Conservation (phyloP, 345 rosid genomes). For the Abelmoschus esculentus region DNA sequence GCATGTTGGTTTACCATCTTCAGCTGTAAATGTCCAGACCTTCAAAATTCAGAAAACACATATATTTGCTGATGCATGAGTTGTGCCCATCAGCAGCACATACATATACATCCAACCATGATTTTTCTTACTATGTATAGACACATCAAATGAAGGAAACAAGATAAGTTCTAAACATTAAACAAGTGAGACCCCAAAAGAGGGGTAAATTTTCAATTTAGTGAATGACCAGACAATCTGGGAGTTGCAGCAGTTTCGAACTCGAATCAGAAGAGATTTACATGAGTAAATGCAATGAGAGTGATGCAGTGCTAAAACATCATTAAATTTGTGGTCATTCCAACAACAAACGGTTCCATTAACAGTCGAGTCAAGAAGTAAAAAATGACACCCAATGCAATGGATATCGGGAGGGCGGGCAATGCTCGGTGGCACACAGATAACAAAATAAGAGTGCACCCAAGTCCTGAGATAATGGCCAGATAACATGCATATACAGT, state of each 20-base stretch:
- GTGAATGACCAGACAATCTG: slow-evolving; percentile 3
- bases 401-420: slow-evolving; percentile 95
- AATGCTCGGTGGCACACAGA: slow-evolving; percentile 71
- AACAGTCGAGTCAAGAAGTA: slow-evolving; percentile 87
- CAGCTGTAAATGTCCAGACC: too few species aligned
- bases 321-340: slow-evolving; percentile 63
- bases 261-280: slow-evolving; percentile 1
- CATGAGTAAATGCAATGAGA: background rate
- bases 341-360: slow-evolving; percentile 92
- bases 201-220: background rate
- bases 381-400: slow-evolving; percentile 70
- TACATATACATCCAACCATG: background rate
- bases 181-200: background rate
- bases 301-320: slow-evolving; percentile 44
- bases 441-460: slow-evolving; percentile 91
- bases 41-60: too few species aligned
- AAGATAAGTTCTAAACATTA: background rate
- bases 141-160: background rate
- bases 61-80: too few species aligned
- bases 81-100: too few species aligned
- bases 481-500: slow-evolving; percentile 96
- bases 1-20: too few species aligned
- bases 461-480: slow-evolving; percentile 92
- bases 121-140: background rate
- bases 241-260: background rate